These are phyloP conservation scores for Dictyophora rubrovolvata DNA, from an alignment of 768 basidiomycete genomes.

Conservation along the genomic window DNA sequence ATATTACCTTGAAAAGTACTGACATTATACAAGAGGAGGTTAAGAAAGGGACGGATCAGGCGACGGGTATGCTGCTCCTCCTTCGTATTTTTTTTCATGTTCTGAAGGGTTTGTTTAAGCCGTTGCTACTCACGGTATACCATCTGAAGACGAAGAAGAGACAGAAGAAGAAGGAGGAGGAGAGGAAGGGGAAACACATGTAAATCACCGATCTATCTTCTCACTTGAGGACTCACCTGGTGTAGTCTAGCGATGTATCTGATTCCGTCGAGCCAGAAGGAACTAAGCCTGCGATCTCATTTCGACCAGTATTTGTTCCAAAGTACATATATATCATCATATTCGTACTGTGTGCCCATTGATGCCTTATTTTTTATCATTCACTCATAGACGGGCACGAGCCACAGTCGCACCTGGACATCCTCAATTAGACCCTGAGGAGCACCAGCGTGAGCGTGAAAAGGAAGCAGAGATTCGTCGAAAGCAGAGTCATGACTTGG, in stretches of 20 bases:
- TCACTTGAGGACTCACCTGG: slow-evolving; percentile 12
- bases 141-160: slow-evolving; percentile 40
- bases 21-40: slow-evolving; percentile 69
- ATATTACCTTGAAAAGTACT: slow-evolving; percentile 68
- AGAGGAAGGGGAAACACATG: slow-evolving; percentile 20
- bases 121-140: slow-evolving; percentile 33
- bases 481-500: slow-evolving; percentile 83
- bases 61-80: slow-evolving; percentile 39
- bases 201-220: slow-evolving; percentile 11
- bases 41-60: slow-evolving; percentile 71
- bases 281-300: slow-evolving; percentile 61
- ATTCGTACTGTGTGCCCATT: not conserved
- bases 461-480: slow-evolving; percentile 72
- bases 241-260: slow-evolving; percentile 77
- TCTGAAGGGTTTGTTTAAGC: slow-evolving; percentile 10
- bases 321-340: slow-evolving; percentile 48
- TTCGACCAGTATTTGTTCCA: slow-evolving; percentile 89
- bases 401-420: slow-evolving; percentile 64
- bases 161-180: slow-evolving; percentile 24
- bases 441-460: slow-evolving; percentile 57
- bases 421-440: slow-evolving; percentile 64
- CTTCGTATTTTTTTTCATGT: slow-evolving; percentile 13
- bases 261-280: slow-evolving; percentile 61
- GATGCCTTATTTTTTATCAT: slow-evolving; percentile 9
- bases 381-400: slow-evolving; percentile 51